Percentiles rank a stretch among this genome's conserved stretches.
These are phyloP conservation scores for Emmonsiellopsis sp. DNA, from an alignment of 2,329 filamentous ascomycete species.

Conservation along the genomic window DNA sequence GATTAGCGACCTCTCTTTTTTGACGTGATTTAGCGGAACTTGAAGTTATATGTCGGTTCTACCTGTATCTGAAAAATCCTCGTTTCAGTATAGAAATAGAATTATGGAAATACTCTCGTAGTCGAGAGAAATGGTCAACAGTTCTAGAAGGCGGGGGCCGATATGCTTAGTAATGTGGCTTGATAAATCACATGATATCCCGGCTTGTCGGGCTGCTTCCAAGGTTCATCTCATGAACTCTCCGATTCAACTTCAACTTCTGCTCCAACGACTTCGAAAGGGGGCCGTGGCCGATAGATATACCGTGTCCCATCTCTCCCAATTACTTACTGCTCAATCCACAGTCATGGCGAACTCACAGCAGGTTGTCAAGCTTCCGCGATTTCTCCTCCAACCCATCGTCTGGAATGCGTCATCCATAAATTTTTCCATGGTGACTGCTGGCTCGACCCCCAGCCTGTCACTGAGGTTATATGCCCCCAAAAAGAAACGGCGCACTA, in stretches of 20 bases:
- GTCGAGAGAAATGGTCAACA: too few relatives aligned
- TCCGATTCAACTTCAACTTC: not conserved
- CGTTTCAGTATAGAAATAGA: not conserved
- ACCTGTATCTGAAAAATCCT: not conserved
- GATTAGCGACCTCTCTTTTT: not conserved
- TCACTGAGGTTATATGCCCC: constrained; percentile 16
- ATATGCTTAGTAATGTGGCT: not conserved
- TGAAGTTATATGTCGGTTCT: not conserved
- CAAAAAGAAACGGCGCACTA: constrained; percentile 5
- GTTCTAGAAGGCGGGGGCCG: not conserved
- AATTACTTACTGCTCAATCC: too few relatives aligned
- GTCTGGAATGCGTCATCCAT: constrained; percentile 31
- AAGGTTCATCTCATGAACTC: not conserved
- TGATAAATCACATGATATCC: constrained; percentile 1
- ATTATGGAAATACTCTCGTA: not conserved
- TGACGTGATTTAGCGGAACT: not conserved
- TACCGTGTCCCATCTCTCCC: not conserved
- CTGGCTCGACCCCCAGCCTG: constrained; percentile 15
- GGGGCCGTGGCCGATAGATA: not conserved
- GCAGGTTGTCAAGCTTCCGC: constrained; percentile 33
- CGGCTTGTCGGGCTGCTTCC: not conserved
- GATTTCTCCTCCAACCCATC: constrained; percentile 32
- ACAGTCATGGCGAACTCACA: constrained; percentile 31
- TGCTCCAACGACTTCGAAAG: not conserved
- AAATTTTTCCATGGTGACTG: constrained; percentile 18